Percentiles rank a stretch among this genome's conserved stretches.
Conservation (phyloP, 1,284 basidiomycete species). For the Apiotrichum veenhuisii region DNA sequence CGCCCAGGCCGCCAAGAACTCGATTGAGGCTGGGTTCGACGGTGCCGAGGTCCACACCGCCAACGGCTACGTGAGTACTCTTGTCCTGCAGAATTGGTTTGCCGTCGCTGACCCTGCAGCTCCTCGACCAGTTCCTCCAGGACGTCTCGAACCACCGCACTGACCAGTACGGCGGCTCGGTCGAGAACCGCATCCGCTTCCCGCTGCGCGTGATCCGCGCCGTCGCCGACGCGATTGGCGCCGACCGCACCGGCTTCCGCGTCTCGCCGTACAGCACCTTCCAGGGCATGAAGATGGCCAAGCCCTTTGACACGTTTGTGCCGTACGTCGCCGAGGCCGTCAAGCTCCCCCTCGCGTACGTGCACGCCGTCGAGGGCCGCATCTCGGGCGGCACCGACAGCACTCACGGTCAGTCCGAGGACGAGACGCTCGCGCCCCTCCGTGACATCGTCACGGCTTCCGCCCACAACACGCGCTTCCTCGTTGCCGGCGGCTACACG, state of each 20-base stretch:
- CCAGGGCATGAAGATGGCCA: constrained; percentile 49
- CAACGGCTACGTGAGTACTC: constrained; percentile 19
- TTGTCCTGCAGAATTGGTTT: neutral
- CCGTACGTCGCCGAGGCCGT: constrained; percentile 35
- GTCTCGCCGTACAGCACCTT: constrained; percentile 57
- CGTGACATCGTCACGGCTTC: constrained; percentile 23
- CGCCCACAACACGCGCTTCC: constrained; percentile 37
- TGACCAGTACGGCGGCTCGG: constrained; percentile 60
- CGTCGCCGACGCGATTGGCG: constrained; percentile 54
- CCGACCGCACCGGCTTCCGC: constrained; percentile 54
- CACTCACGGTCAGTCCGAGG: constrained; percentile 19
- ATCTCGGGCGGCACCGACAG: constrained; percentile 20
- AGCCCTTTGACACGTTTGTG: constrained; percentile 51
- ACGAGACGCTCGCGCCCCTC: constrained; percentile 24
- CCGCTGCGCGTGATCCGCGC: constrained; percentile 55
- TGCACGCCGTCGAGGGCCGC: constrained; percentile 58
- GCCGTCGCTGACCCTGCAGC: constrained; percentile 4
- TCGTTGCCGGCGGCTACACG: constrained; percentile 55
- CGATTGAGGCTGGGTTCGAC: constrained; percentile 62
- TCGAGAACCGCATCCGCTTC: constrained; percentile 59
- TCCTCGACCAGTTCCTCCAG: constrained; percentile 59
- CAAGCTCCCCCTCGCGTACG: constrained; percentile 57
- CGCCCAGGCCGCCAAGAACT: constrained; percentile 54
- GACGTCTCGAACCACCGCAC: constrained; percentile 55
- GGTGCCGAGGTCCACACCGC: constrained; percentile 58